Evolutionary conservation across 108 stramenopile genomes (phyloP), one percentile per base, ranked within the genome.

Genomic region (Pseudonitzschia multiseries): DNA sequence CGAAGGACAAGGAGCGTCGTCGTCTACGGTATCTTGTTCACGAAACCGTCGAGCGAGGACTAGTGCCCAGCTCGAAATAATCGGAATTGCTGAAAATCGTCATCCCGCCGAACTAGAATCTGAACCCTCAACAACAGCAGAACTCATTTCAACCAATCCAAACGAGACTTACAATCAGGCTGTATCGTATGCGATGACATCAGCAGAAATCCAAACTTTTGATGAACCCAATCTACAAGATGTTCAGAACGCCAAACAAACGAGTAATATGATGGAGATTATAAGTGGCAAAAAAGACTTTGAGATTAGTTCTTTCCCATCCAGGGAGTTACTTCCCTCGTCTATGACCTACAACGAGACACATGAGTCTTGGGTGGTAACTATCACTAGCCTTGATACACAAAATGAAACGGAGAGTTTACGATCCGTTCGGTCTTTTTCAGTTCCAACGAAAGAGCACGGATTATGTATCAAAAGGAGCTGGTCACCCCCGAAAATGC

Each of bases 301-400:
- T 10, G 8, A 51, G n/a, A 51, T 17, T 8, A 10, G 1, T 26
- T 80, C 71, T 4, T 69, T 87, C 13, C 54, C 74, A 43, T 78
- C 86, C 21, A 43, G 93, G 31, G 84, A 79, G 21, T 75, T 92
- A 24, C 78, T 92, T 13, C 90, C 86, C 17, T 89, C 83, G 28
- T 89, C 86, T n/a, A 86, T 92, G 8, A 86, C 87, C 42, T 89
- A 81, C 28, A 88, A 76, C 33, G 65, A 79, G 44, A 68, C 81
- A 0, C 84, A 88, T 28, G 77, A 87, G 29, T 60, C 72, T 43
- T 89, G 88, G 88, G 73, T 80, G 2, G 81, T 84, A 27, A 84
- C 85, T 8, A 53, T 86, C 4, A 80, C 84, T 41, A 86, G 83
- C 9, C 82, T 83, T 74, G 87, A 84, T 31, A 62, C 61, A n/a